Evolutionary conservation across 139 green algal species (phyloP), one percentile per base, ranked within the genome.

Genomic region (Picochlorum sp.): DNA sequence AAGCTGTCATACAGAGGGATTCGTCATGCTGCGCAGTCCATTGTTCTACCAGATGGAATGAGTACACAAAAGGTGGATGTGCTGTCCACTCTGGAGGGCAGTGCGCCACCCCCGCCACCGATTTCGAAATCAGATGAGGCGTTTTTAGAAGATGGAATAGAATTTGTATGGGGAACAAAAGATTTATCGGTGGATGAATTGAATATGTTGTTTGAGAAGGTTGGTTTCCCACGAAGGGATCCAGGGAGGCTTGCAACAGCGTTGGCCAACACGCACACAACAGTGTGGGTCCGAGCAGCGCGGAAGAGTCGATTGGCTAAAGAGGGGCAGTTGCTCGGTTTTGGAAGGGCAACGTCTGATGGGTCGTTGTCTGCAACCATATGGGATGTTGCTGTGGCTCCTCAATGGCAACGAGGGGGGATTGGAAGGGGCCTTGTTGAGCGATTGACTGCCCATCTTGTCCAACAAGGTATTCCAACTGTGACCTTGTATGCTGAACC

Each of bases 121-220:
- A 60, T 89, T 34, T 78, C 71, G 47, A 88, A 86, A 70, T 61
- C 63, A 15, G 86, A 95, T 67, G 71, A 69, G 6, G 55, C 67
- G 6, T 95, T 92, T 45, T 11, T 62, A 13, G 60, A 63, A 20
- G 61, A 80, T 24, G 83, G 83, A 23, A 41, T 94, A 8, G 79
- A 92, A 49, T 95, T 96, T 66, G 73, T 92, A 26, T 77, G 81
- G 45, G 73, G 63, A 1, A 41, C 56, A 14, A 67, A 86, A 14
- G 83, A 71, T 57, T 72, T 95, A 13, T 64, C 78, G 28, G 16
- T 93, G 0, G 76, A 73, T 0, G 86, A 95, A 64, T 69, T 96
- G 5, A 94, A 94, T 65, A 75, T 88, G 49, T 67, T 96, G n/a
- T 96, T 96, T 76, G 68, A 83, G 24, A 83, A 84, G 81, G 89